Conservation (phyloP, 2,329 filamentous ascomycete genomes). For the Metarhizium album region DNA sequence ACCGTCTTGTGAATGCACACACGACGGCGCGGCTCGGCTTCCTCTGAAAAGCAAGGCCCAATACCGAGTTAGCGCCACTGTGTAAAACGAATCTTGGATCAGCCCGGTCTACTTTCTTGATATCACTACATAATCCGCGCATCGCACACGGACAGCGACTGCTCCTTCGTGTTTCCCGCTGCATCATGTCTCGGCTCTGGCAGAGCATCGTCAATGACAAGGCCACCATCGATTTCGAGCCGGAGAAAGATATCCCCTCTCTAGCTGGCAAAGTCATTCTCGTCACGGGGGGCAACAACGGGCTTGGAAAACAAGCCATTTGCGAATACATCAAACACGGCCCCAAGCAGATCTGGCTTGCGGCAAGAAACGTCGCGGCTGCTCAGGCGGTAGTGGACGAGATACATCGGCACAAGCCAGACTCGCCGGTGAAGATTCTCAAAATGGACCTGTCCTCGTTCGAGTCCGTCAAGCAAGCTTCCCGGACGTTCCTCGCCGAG, state of each 20-base stretch:
- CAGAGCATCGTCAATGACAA: background rate
- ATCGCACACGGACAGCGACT: no score
- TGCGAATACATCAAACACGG: conserved; percentile 12
- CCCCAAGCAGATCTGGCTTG: conserved; percentile 14
- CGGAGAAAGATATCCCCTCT: conserved; percentile 36
- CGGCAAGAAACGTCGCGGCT: conserved; percentile 25
- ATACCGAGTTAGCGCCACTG: background rate
- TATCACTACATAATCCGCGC: no score
- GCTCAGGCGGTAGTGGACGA: conserved; percentile 25
- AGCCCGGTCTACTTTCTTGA: no score
- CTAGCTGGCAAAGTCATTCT: conserved; percentile 69
- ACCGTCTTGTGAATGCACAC: no score
- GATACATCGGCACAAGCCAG: conserved; percentile 18
- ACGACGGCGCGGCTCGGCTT: no score
- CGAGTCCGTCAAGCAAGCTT: conserved; percentile 29
- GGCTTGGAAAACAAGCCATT: conserved; percentile 51
- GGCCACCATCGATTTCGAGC: conserved; percentile 7
- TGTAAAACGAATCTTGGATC: background rate
- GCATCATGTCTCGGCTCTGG: background rate
- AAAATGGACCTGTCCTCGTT: conserved; percentile 34
- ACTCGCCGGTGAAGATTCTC: conserved; percentile 19
- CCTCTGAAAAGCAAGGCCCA: no score
- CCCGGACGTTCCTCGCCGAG: conserved; percentile 22
- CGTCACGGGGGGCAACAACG: conserved; percentile 75
- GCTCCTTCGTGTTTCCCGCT: background rate